Percentiles rank a stretch among this genome's conserved stretches.
Evolutionary conservation across 768 basidiomycete species (phyloP).

Genomic region (Russula olivacea): DNA sequence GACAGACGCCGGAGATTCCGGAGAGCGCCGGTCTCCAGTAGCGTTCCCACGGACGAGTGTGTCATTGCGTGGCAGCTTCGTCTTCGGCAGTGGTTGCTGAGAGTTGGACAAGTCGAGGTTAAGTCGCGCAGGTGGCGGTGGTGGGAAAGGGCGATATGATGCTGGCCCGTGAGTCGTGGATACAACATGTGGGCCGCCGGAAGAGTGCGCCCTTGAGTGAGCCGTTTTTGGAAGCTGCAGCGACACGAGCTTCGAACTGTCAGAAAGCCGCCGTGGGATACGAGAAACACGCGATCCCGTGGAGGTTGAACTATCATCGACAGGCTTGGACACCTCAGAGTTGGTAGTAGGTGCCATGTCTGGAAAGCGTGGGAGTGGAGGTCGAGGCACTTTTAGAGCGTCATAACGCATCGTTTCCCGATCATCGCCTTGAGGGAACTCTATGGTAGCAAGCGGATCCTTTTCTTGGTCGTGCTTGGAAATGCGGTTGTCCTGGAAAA

Average conservation of each 20-base stretch:
- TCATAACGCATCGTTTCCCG: constrained; percentile 67
- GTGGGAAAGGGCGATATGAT: constrained; percentile 71
- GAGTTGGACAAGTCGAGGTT: constrained; percentile 79
- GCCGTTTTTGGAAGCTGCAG: no score
- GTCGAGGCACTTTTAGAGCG: constrained; percentile 30
- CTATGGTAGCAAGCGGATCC: constrained; percentile 96
- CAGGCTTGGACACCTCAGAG: constrained; percentile 20
- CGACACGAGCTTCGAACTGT: no score
- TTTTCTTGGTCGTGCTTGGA: constrained; percentile 92
- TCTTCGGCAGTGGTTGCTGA: constrained; percentile 55
- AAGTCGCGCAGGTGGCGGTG: constrained; percentile 56
- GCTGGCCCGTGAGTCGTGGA: constrained; percentile 38
- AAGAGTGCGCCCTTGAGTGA: constrained; percentile 18
- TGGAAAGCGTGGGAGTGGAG: constrained; percentile 21
- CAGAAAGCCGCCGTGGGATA: no score
- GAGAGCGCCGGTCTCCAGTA: constrained; percentile 54
- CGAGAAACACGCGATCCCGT: no score
- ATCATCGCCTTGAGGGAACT: constrained; percentile 88
- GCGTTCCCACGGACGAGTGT: constrained; percentile 60
- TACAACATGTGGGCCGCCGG: constrained; percentile 23
- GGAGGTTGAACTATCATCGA: no score
- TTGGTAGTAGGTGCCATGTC: constrained; percentile 12
- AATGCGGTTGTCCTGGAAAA: constrained; percentile 92
- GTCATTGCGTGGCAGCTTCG: constrained; percentile 36
- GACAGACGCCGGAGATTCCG: constrained; percentile 27